Percentiles rank a stretch among this genome's conserved stretches.
These are phyloP conservation scores for Aspergillus biplanus DNA, from an alignment of 495 filamentous ascomycete genomes.

Conservation along the genomic window DNA sequence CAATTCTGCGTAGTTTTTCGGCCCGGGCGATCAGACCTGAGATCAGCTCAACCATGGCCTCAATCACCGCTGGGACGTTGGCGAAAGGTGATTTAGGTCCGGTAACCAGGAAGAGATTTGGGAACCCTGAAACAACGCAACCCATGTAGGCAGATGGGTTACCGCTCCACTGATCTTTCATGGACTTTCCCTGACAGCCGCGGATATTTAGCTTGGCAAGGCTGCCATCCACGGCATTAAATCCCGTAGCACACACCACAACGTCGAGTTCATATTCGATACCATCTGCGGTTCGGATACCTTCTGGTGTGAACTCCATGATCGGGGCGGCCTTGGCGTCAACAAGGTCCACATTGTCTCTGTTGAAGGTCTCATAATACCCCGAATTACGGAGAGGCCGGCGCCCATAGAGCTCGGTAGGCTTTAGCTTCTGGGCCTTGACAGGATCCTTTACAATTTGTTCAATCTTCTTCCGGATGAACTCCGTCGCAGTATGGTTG, in stretches of 20 bases:
- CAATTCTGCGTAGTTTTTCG: constrained; percentile 38
- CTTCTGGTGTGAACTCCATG: constrained; percentile 43
- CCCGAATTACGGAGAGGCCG: constrained; percentile 23
- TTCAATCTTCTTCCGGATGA: constrained; percentile 29
- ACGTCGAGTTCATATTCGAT: constrained; percentile 49
- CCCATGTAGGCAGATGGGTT: constrained; percentile 48
- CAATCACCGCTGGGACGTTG: constrained; percentile 49
- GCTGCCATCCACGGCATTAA: constrained; percentile 52
- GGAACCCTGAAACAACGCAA: constrained; percentile 39
- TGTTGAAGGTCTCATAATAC: constrained; percentile 39
- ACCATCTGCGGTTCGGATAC: constrained; percentile 45
- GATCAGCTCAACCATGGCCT: constrained; percentile 41
- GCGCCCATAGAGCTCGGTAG: constrained; percentile 22
- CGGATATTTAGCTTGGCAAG: constrained; percentile 37
- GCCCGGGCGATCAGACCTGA: constrained; percentile 14
- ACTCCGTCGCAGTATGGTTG: constrained; percentile 28
- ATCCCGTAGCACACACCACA: constrained; percentile 57
- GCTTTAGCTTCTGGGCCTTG: constrained; percentile 21
- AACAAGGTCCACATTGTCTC: constrained; percentile 22
- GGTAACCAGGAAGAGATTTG: constrained; percentile 40
- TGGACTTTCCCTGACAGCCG: constrained; percentile 28
- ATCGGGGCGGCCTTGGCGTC: constrained; percentile 37
- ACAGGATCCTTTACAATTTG: constrained; percentile 25
- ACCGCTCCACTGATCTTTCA: constrained; percentile 49
- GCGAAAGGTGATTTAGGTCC: constrained; percentile 48